These are phyloP conservation scores for Pythium insidiosum DNA, from an alignment of 352 stramenopile species.

Conservation along the genomic window DNA sequence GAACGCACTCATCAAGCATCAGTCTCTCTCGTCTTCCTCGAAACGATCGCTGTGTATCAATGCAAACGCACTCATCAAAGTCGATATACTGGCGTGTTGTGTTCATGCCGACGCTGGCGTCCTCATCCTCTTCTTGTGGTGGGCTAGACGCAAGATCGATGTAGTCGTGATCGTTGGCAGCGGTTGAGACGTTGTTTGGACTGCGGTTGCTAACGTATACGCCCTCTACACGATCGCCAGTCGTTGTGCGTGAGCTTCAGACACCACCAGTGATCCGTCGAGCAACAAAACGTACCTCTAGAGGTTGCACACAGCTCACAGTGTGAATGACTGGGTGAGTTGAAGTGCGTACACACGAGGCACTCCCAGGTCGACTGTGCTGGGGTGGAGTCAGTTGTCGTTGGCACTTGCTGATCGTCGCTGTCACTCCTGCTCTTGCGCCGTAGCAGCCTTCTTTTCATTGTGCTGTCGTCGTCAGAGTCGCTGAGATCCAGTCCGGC, in stretches of 20 bases:
- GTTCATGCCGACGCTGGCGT: neutral
- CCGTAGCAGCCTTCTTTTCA: slow-evolving; percentile 5
- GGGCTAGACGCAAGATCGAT: neutral
- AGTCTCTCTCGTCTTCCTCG: no score
- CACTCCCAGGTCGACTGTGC: slow-evolving; percentile 18
- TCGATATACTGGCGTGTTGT: neutral
- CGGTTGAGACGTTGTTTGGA: no score
- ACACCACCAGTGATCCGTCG: no score
- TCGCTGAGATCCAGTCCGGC: slow-evolving; percentile 42
- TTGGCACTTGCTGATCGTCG: no score
- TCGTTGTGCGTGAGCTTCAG: no score
- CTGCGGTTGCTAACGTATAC: no score
- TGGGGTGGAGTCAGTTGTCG: neutral
- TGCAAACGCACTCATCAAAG: neutral
- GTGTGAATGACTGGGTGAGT: slow-evolving; percentile 14
- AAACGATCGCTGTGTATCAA: no score
- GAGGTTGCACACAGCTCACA: slow-evolving; percentile 41
- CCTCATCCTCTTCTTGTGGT: neutral
- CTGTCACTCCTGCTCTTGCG: neutral
- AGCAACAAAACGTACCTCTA: slow-evolving; percentile 3
- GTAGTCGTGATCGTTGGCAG: no score
- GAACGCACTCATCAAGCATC: neutral
- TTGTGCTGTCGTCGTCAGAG: slow-evolving; percentile 23
- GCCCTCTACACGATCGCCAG: no score
- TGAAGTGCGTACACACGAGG: slow-evolving; percentile 46